Percentiles rank a stretch among this genome's conserved stretches.
Evolutionary conservation across 345 rosid genomes (phyloP).

Genomic region (Lepidium aucheri): DNA sequence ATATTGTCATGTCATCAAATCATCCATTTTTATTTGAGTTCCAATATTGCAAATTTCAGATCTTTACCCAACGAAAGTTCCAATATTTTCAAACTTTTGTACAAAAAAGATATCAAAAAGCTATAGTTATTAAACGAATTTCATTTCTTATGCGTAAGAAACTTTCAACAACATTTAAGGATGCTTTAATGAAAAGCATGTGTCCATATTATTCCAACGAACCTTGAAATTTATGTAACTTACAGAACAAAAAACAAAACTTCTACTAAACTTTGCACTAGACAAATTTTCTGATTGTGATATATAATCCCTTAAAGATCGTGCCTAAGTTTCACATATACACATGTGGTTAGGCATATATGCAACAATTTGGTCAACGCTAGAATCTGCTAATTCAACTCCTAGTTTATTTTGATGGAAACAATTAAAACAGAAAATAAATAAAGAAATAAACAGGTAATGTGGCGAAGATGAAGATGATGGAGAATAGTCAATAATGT

Average conservation of each 20-base stretch:
- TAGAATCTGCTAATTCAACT: too few relatives aligned
- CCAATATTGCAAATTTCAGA: not conserved
- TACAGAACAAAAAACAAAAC: not conserved
- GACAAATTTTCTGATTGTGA: not conserved
- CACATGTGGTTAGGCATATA: too few relatives aligned
- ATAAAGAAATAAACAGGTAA: too few relatives aligned
- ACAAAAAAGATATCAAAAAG: not conserved
- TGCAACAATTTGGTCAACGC: too few relatives aligned
- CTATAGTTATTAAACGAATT: not conserved
- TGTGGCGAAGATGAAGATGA: too few relatives aligned
- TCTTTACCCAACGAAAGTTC: not conserved
- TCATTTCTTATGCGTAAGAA: not conserved
- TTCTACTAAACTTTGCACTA: not conserved
- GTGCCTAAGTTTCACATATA: too few relatives aligned
- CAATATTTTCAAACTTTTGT: not conserved
- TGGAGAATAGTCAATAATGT: too few relatives aligned
- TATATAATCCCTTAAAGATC: not conserved
- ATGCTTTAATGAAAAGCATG: not conserved
- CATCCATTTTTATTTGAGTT: not conserved
- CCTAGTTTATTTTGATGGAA: too few relatives aligned
- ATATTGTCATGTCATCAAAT: not conserved
- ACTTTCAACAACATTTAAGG: not conserved
- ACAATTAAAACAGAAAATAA: too few relatives aligned
- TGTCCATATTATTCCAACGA: not conserved
- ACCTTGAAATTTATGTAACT: not conserved